Evolutionary conservation across 2,329 filamentous ascomycete species (phyloP), one percentile per base, ranked within the genome.

Genomic region (Microdochium paspali): DNA sequence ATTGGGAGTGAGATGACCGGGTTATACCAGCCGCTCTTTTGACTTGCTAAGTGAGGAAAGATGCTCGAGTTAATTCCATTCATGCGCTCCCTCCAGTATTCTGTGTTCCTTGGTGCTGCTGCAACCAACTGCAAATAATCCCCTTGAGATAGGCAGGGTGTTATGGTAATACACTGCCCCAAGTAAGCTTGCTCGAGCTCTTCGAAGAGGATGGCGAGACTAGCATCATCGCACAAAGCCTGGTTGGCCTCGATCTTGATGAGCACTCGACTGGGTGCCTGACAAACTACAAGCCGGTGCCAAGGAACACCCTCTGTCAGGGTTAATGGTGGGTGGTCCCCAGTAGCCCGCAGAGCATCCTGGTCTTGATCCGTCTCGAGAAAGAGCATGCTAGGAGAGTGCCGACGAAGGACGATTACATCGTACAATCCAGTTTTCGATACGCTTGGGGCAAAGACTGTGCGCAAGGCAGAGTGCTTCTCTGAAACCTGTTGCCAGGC

Each of bases 371-470:
- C 61, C 2, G 69, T 68, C 46, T 78, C 75, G 42, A 79, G 67
- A 46, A 77, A 78, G 4, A 78, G 61, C 69, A 78, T 77, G 30
- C 64, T 68, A 0, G 75, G 73, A 0, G 73, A 76, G 15, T 66
- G 64, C 44, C 65, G 67, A 9, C 66, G 66, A 2, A 79, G 57
- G 5, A 79, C 60, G 10, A 77, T 64, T 53, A 71, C 72, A 48
- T 77, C 73, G 48, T 71, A 77, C 0, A 77, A 58, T 0, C 72
- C 71, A 5, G 70, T 65, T 31, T 69, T 65, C 10, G 71, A 69
- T 12, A 74, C 63, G 28, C 73, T 74, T 43, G 75, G 73, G 40
- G 69, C 70, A 49, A 79, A 79, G 18, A 77, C 63, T 3, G 74
- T 77, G 35, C 74, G 59, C 35, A 79, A 54, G 2, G 71, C 65